Evolutionary conservation across 306 rosid species (phyloP), one percentile per base, ranked within the genome.

Genomic region (Castanopsis chinensis): DNA sequence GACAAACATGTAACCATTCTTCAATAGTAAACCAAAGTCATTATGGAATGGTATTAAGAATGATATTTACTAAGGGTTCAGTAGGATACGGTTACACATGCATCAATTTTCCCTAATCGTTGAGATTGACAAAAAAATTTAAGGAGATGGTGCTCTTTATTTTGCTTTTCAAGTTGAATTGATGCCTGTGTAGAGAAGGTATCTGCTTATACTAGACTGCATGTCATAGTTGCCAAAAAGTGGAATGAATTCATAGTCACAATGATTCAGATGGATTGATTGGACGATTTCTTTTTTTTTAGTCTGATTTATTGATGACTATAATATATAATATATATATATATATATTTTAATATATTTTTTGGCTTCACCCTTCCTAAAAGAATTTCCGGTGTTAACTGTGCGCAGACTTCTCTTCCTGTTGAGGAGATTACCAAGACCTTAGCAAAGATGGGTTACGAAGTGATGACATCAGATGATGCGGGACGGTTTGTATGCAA

Each of bases 401-500:
- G 32, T 67, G 30, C 83, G 85, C 92, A 96, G 99, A 90, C 92
- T 74, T 69, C 89, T 63, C 94, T 96, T 86, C 96, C 98, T 1
- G 91, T 89, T 32, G 93, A 84, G 87, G 99, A 90, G 79, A 86
- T 96, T 59, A 79, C 97, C 20, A 91, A 90, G 87, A 85, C 90
- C 45, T 85, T 93, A 88, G 88, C 89, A 75, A 86, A 85, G 71
- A 91, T 86, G 82, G 98, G 97, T 79, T 93, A 75, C 37, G 87
- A 91, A 80, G 99, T 96, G 79, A 87, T 89, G 89, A 79, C 90
- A 60, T 96, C 99, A 0, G 96, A 96, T 32, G 99, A 96, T 83
- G 96, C 98, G 0, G 98, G 99, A 52, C 93, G 99, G 68, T 96
- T 96, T 33, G 99, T 93, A 35, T 96, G 99, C 96, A 96, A 96